Percentiles rank a stretch among this genome's conserved stretches.
phyloP scores from a whole-genome alignment of 345 rosid genomes.

The Eucalyptus camaldulensis region DNA sequence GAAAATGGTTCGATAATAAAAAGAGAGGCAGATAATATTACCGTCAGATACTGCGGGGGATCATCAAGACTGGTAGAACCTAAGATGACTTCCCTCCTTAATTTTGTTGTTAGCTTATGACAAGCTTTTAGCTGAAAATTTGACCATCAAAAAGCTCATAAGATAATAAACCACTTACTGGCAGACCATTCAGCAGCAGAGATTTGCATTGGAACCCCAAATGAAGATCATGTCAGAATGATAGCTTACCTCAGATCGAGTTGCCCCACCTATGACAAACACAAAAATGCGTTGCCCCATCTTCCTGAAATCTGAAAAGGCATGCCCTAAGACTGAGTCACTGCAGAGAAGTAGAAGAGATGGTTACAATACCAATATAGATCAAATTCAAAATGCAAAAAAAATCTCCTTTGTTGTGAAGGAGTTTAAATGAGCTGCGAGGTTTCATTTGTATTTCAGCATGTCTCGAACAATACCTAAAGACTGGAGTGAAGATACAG shows the following conservation, averaged over 20 bases:
- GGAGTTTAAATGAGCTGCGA: not conserved
- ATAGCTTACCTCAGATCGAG: conserved; percentile 77
- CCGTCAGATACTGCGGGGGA: conserved; percentile 72
- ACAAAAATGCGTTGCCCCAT: conserved; percentile 86
- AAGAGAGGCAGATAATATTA: conserved; percentile 2
- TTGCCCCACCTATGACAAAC: conserved; percentile 89
- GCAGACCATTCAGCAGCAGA: not conserved
- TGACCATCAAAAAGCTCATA: not conserved
- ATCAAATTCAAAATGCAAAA: not conserved
- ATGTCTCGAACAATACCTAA: not conserved
- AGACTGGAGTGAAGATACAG: not conserved
- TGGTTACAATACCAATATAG: not conserved
- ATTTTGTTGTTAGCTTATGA: conserved; percentile 76
- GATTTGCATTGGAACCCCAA: not conserved
- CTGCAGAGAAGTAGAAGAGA: conserved; percentile 2
- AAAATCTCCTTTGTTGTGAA: not conserved
- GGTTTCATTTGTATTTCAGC: not conserved
- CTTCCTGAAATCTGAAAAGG: conserved; percentile 43
- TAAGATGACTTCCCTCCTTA: conserved; percentile 79
- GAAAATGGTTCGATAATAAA: not conserved
- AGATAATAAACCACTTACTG: not conserved
- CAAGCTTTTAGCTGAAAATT: conserved; percentile 64
- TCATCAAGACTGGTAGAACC: conserved; percentile 76
- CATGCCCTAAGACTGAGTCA: conserved; percentile 54
- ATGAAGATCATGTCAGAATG: not conserved